A percentile compares a stretch with the other conserved stretches of the same genome.
Evolutionary conservation across 2,329 filamentous ascomycete species (phyloP).

Genomic region (Orbilia brochopaga): DNA sequence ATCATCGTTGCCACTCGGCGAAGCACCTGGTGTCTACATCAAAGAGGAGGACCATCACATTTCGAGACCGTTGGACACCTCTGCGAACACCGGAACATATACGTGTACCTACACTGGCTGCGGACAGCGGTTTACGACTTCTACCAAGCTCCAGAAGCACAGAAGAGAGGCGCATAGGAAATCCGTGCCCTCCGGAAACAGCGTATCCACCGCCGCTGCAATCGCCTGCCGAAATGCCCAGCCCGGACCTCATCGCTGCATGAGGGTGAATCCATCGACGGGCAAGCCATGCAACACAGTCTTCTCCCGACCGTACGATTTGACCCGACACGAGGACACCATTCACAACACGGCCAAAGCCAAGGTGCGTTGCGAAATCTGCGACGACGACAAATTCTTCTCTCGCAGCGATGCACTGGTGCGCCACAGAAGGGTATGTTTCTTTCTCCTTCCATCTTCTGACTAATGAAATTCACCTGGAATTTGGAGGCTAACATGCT

Average conservation of each 20-base stretch:
- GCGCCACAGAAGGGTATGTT: conserved; percentile 71
- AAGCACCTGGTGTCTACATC: conserved; percentile 22
- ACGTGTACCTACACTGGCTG: conserved; percentile 96
- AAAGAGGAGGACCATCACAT: conserved; percentile 36
- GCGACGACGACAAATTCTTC: conserved; percentile 96
- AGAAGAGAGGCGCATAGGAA: conserved; percentile 91
- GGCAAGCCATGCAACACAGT: conserved; percentile 93
- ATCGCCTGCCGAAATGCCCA: conserved; percentile 76
- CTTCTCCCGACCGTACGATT: conserved; percentile 93
- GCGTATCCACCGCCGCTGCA: conserved; percentile 61
- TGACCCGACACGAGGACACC: conserved; percentile 94
- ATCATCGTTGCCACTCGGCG: conserved; percentile 23
- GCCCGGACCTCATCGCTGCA: conserved; percentile 89
- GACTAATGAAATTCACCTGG: conserved; percentile 26
- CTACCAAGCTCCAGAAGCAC: conserved; percentile 86
- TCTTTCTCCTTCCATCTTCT: conserved; percentile 11
- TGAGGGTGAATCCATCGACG: conserved; percentile 90
- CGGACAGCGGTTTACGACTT: conserved; percentile 83
- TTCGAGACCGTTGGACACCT: conserved; percentile 52
- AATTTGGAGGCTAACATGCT: conserved; percentile 50
- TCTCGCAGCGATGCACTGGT: conserved; percentile 93
- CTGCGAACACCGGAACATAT: conserved; percentile 84
- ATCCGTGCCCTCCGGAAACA: conserved; percentile 64
- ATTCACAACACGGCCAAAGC: conserved; percentile 95
- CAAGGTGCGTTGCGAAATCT: conserved; percentile 90